Evolutionary conservation across 768 basidiomycete genomes (phyloP).

Genomic region (Boletellus ananiceps): DNA sequence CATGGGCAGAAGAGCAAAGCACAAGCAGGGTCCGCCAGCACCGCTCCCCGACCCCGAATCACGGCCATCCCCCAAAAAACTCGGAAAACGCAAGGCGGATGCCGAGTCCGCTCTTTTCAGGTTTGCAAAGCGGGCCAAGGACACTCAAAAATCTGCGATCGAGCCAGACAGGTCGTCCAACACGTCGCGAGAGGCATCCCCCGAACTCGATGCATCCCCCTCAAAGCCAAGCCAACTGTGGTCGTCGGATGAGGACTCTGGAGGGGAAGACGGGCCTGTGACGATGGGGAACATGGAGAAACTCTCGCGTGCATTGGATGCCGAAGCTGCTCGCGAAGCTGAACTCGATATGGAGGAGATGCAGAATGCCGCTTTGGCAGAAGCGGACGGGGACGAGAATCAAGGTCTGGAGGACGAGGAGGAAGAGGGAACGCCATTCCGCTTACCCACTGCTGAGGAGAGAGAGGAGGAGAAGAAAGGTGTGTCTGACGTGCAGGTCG

Average conservation of each 20-base stretch:
- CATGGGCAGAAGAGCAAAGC: slow-evolving; percentile 86
- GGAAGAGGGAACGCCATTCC: slow-evolving; percentile 41
- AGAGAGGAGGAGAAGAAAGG: slow-evolving; percentile 64
- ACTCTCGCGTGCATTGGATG: slow-evolving; percentile 74
- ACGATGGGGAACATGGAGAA: slow-evolving; percentile 82
- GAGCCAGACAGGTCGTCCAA: slow-evolving; percentile 22
- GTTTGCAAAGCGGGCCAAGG: slow-evolving; percentile 36
- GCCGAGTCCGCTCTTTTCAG: slow-evolving; percentile 29
- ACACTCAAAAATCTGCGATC: slow-evolving; percentile 21
- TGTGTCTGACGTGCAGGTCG: slow-evolving; percentile 67
- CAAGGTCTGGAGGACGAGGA: slow-evolving; percentile 37
- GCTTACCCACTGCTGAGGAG: slow-evolving; percentile 67
- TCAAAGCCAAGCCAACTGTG: slow-evolving; percentile 19
- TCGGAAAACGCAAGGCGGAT: slow-evolving; percentile 72
- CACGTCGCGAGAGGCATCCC: slow-evolving; percentile 45
- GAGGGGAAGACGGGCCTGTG: slow-evolving; percentile 50
- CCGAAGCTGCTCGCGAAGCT: slow-evolving; percentile 59
- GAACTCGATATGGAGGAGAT: slow-evolving; percentile 65
- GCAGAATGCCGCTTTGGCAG: slow-evolving; percentile 47
- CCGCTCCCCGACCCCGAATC: slow-evolving; percentile 42
- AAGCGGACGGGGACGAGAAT: slow-evolving; percentile 47
- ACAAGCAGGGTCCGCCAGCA: slow-evolving; percentile 73
- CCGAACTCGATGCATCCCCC: slow-evolving; percentile 21
- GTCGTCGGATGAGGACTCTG: slow-evolving; percentile 41
- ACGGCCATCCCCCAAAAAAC: slow-evolving; percentile 46